Conservation (phyloP, 2,329 filamentous ascomycete species). For the Blastomyces parvus region DNA sequence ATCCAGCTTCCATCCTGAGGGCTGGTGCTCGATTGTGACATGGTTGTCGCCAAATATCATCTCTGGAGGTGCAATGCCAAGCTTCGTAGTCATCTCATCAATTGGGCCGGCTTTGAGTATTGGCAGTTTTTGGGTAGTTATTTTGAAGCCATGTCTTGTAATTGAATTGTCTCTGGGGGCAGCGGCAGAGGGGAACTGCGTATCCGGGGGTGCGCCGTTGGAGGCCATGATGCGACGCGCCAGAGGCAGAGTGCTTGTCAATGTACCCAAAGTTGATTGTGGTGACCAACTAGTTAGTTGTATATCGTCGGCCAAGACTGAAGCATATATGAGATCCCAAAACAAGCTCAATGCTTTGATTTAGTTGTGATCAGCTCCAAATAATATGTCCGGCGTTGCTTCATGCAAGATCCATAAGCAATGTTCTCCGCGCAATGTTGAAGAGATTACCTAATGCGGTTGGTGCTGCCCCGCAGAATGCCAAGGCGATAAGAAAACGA, state of each 20-base stretch:
- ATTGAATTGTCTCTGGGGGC: conserved; percentile 47
- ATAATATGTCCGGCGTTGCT: background rate
- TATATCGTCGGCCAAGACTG: background rate
- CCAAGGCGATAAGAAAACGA: background rate
- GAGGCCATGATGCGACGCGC: background rate
- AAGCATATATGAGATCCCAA: background rate
- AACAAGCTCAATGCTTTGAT: background rate
- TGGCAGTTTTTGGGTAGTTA: conserved; percentile 79
- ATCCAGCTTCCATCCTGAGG: conserved; percentile 63
- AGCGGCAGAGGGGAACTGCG: background rate
- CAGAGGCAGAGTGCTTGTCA: background rate
- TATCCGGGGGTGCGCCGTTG: background rate
- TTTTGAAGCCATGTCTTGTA: conserved; percentile 57
- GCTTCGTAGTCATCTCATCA: conserved; percentile 65
- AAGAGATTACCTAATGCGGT: background rate
- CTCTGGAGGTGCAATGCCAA: conserved; percentile 84
- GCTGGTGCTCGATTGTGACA: conserved; percentile 62
- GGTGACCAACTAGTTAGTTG: background rate
- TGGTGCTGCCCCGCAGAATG: background rate
- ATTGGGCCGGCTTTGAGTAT: conserved; percentile 90
- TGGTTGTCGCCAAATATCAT: conserved; percentile 99
- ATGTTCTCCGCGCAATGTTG: background rate
- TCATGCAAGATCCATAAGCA: background rate
- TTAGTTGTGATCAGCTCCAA: background rate
- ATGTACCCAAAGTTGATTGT: background rate